phyloP scores from a whole-genome alignment of 306 rosid species.

The Lathyrus oleraceus region DNA sequence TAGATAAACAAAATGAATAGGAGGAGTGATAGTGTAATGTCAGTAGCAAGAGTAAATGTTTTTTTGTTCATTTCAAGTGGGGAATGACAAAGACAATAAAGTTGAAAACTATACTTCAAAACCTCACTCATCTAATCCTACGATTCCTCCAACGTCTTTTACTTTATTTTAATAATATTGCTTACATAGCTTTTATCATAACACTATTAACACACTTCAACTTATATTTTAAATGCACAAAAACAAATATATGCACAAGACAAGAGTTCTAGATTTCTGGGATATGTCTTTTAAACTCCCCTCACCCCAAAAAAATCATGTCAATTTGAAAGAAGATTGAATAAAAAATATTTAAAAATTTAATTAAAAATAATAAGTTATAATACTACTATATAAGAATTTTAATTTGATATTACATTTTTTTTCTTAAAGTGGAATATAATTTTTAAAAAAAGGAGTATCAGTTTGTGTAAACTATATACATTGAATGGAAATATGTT shows the following conservation, averaged over 20 bases:
- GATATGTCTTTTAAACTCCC: slow-evolving; percentile 11
- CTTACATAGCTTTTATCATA: background rate
- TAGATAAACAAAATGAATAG: slow-evolving; percentile 19
- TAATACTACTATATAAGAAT: too few species aligned
- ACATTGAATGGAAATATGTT: slow-evolving; percentile 29
- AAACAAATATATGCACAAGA: slow-evolving; percentile 27
- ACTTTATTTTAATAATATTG: slow-evolving; percentile 36
- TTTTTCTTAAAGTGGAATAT: too few species aligned
- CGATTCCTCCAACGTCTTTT: slow-evolving; percentile 48
- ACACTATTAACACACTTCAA: background rate
- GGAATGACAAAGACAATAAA: slow-evolving; percentile 27
- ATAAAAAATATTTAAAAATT: too few species aligned
- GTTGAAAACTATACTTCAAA: slow-evolving; percentile 35
- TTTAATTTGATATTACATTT: too few species aligned
- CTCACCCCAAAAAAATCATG: background rate
- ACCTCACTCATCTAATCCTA: slow-evolving; percentile 43
- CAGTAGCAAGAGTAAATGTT: slow-evolving; percentile 27
- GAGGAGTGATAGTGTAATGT: slow-evolving; percentile 22
- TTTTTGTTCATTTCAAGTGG: slow-evolving; percentile 33
- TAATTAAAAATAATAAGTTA: too few species aligned
- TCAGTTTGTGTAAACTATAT: slow-evolving; percentile 9
- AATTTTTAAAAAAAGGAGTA: background rate
- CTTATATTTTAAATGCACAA: slow-evolving; percentile 27
- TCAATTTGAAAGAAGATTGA: too few species aligned
- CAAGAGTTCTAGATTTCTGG: slow-evolving; percentile 40